Percentiles rank a stretch among this genome's conserved stretches.
These are phyloP conservation scores for Cochlearia excelsa DNA, from an alignment of 345 rosid species.

Conservation along the genomic window DNA sequence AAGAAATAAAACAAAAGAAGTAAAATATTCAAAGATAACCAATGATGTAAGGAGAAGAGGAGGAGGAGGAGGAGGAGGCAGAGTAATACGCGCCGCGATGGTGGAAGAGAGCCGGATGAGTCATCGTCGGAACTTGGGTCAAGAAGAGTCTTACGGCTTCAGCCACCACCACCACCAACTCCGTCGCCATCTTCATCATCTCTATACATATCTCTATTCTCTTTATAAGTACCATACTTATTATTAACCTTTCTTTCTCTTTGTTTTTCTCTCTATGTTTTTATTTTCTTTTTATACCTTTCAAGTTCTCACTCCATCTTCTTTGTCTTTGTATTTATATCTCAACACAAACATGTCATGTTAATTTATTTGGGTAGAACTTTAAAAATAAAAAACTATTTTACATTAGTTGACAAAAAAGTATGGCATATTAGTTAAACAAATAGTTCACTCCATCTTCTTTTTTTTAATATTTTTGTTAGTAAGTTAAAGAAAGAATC, in stretches of 20 bases:
- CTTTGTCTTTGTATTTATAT: not conserved
- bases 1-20: too few species aligned
- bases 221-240: slow-evolving; percentile 8
- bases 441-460: too few species aligned
- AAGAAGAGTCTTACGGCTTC: slow-evolving; percentile 13
- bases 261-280: not conserved
- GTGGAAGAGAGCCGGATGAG: slow-evolving; percentile 12
- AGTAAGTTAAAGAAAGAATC: too few species aligned
- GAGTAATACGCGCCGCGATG: slow-evolving; percentile 6
- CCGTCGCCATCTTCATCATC: slow-evolving; percentile 18
- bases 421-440: too few species aligned
- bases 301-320: not conserved
- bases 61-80: not conserved
- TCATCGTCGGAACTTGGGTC: not conserved
- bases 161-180: slow-evolving; percentile 19
- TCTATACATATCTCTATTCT: slow-evolving; percentile 25
- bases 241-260: not conserved
- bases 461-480: too few species aligned
- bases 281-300: not conserved
- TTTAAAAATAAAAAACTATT: too few species aligned
- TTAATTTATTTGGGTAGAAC: too few species aligned
- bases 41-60: slow-evolving; percentile 9
- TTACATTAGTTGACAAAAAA: too few species aligned
- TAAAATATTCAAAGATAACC: not conserved
- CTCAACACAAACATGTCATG: too few species aligned